Evolutionary conservation across 2,329 filamentous ascomycete species (phyloP).

Genomic region (Ploettnerulaceae sp.): DNA sequence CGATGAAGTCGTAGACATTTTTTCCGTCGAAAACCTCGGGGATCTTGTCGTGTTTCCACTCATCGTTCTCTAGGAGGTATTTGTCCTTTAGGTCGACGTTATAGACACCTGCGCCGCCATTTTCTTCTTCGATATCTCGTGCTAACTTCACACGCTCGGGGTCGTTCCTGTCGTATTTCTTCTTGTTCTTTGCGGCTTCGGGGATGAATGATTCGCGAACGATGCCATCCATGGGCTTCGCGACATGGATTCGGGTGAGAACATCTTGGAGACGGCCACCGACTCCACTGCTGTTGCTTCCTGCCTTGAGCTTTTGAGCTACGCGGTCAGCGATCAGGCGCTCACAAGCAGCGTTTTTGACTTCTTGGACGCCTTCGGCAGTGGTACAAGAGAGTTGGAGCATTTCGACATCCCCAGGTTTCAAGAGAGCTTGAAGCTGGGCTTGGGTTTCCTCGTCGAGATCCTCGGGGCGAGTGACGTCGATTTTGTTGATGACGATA

Average conservation of each 20-base stretch:
- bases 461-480: slow-evolving; percentile 82
- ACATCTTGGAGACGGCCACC: slow-evolving; percentile 84
- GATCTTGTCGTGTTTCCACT: slow-evolving; percentile 95
- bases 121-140: slow-evolving; percentile 83
- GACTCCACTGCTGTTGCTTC: slow-evolving; percentile 71
- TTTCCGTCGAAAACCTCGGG: slow-evolving; percentile 92
- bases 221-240: slow-evolving; percentile 80
- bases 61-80: slow-evolving; percentile 79
- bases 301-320: slow-evolving; percentile 91
- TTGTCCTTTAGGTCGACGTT: slow-evolving; percentile 88
- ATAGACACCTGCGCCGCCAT: slow-evolving; percentile 93
- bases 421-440: slow-evolving; percentile 73
- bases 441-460: slow-evolving; percentile 73
- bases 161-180: slow-evolving; percentile 87
- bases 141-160: slow-evolving; percentile 78
- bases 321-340: slow-evolving; percentile 88
- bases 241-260: slow-evolving; percentile 91
- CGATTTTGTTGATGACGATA: slow-evolving; percentile 97
- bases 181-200: slow-evolving; percentile 70
- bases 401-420: slow-evolving; percentile 85
- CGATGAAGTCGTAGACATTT: slow-evolving; percentile 96
- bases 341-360: slow-evolving; percentile 94
- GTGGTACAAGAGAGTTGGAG: slow-evolving; percentile 94
- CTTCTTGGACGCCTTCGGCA: slow-evolving; percentile 85
- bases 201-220: slow-evolving; percentile 82